Percentiles rank a stretch among this genome's conserved stretches.
phyloP scores from a whole-genome alignment of 305 asterid species.

The Galium porrigens region DNA sequence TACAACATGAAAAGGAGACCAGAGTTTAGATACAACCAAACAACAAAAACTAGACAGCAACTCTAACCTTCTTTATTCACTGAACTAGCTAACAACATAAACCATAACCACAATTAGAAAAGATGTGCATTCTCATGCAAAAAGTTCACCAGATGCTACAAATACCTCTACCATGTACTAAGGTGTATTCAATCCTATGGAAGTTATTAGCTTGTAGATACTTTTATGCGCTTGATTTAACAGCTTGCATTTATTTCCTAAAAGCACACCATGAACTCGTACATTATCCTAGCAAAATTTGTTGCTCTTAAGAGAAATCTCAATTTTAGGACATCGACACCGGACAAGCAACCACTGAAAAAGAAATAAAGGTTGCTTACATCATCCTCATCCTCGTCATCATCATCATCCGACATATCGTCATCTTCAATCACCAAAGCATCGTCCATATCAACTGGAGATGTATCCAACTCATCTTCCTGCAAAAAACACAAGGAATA shows the following conservation, averaged over 20 bases:
- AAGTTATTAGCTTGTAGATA: background rate
- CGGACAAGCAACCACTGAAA: background rate
- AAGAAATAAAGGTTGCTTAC: slow-evolving; percentile 26
- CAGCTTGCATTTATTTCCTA: background rate
- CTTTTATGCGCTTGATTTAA: background rate
- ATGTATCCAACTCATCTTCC: slow-evolving; percentile 83
- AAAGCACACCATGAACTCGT: background rate
- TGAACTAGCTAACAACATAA: background rate
- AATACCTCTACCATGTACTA: background rate
- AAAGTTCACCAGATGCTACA: background rate
- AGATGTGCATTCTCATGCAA: background rate
- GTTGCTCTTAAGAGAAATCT: background rate
- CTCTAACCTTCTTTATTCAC: background rate
- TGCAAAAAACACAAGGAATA: slow-evolving; percentile 18
- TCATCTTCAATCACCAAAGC: slow-evolving; percentile 94
- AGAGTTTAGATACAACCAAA: background rate
- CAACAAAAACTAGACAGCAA: background rate
- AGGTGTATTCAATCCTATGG: background rate
- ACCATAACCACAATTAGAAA: background rate
- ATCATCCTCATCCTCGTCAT: slow-evolving; percentile 73
- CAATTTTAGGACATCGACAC: background rate
- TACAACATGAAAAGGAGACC: slow-evolving; percentile 2
- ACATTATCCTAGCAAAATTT: background rate
- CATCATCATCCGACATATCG: slow-evolving; percentile 84
- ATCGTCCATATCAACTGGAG: slow-evolving; percentile 75